Percentiles rank a stretch among this genome's conserved stretches.
Evolutionary conservation across 352 stramenopile genomes (phyloP).

Genomic region (Phytophthora boehmeriae): DNA sequence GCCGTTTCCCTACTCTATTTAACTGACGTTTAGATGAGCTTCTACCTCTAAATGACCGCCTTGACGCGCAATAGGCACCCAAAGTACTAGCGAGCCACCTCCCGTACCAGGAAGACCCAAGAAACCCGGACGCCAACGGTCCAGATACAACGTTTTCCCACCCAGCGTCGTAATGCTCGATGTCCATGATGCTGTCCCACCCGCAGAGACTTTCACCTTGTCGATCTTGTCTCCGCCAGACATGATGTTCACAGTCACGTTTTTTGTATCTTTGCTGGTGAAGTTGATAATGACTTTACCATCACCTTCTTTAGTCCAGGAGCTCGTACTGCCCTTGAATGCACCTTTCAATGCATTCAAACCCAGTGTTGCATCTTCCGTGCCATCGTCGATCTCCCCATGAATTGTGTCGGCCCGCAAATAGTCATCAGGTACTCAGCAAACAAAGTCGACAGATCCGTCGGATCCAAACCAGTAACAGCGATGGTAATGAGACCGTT

Average conservation of each 20-base stretch:
- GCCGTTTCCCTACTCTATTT: no score
- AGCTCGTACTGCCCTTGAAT: constrained; percentile 44
- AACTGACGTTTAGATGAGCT: constrained; percentile 55
- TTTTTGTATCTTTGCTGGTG: constrained; percentile 41
- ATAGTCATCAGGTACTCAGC: constrained; percentile 60
- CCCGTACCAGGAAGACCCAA: no score
- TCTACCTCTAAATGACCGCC: constrained; percentile 54
- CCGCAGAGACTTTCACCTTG: constrained; percentile 42
- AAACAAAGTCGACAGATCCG: constrained; percentile 44
- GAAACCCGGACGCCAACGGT: no score
- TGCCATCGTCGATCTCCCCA: constrained; percentile 69
- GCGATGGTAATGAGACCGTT: constrained; percentile 52
- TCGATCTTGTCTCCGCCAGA: constrained; percentile 48
- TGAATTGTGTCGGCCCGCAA: constrained; percentile 58
- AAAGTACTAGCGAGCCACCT: constrained; percentile 68
- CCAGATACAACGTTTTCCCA: no score
- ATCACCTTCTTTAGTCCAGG: constrained; percentile 45
- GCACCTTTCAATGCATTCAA: constrained; percentile 42
- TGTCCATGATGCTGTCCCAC: constrained; percentile 37
- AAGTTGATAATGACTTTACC: constrained; percentile 48
- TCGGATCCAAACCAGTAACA: constrained; percentile 52
- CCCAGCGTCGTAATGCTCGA: constrained; percentile 38
- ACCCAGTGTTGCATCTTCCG: no score
- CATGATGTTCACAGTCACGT: no score
- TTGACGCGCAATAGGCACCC: constrained; percentile 48